phyloP scores from a whole-genome alignment of 192 early-diverging fungal species.

The Backusella tuberculispora region DNA sequence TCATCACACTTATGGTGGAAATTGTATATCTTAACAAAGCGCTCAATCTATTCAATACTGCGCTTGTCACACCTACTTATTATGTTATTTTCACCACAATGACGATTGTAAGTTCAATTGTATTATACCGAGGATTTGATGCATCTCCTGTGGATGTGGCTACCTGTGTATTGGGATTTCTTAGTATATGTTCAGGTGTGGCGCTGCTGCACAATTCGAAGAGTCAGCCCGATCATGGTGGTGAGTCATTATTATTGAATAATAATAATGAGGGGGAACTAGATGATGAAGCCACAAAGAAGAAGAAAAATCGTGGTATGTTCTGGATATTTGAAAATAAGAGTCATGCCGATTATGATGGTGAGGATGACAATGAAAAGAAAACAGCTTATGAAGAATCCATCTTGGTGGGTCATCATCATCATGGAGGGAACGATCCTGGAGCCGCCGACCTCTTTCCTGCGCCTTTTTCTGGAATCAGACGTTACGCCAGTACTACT shows the following conservation, averaged over 20 bases:
- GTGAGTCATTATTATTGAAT: neutral
- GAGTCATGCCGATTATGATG: too few species aligned
- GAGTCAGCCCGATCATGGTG: conserved; percentile 20
- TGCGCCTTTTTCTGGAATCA: conserved; percentile 28
- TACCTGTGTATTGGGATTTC: conserved; percentile 83
- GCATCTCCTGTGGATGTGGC: conserved; percentile 74
- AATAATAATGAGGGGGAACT: neutral
- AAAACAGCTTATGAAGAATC: neutral
- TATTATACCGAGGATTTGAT: conserved; percentile 83
- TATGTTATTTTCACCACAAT: conserved; percentile 94
- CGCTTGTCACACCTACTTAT: conserved; percentile 88
- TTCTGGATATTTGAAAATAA: conserved; percentile 32
- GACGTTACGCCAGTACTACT: conserved; percentile 27
- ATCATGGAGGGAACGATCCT: neutral
- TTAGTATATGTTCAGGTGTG: conserved; percentile 93
- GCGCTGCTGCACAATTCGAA: conserved; percentile 67
- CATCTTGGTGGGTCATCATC: neutral
- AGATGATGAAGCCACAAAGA: neutral
- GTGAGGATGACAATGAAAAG: neutral
- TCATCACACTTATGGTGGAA: conserved; percentile 80
- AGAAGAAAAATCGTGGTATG: neutral
- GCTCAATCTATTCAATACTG: conserved; percentile 90
- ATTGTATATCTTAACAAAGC: conserved; percentile 98
- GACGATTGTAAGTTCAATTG: conserved; percentile 87
- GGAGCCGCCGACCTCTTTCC: conserved; percentile 28